These are phyloP conservation scores for Alternaria arbusti DNA, from an alignment of 2,329 filamentous ascomycete species.

Conservation along the genomic window DNA sequence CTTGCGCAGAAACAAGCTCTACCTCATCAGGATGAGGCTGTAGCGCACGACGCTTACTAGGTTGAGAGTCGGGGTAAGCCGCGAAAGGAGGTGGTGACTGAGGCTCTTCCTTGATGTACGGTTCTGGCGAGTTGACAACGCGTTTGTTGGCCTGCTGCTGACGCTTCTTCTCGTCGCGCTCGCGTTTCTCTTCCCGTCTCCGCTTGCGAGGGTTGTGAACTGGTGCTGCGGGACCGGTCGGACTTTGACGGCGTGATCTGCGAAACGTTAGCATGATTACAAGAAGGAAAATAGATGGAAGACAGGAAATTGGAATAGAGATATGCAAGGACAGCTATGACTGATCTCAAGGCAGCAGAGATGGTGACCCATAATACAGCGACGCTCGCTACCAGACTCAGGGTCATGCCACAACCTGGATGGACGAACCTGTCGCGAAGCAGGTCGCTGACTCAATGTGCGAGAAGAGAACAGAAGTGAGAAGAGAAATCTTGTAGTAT, in stretches of 20 bases:
- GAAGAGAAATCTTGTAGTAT: constrained; percentile 12
- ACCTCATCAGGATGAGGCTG: constrained; percentile 46
- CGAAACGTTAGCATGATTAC: constrained; percentile 18
- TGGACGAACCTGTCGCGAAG: neutral
- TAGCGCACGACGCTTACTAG: constrained; percentile 49
- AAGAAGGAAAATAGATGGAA: neutral
- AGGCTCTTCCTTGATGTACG: constrained; percentile 68
- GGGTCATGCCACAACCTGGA: neutral
- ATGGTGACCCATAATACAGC: neutral
- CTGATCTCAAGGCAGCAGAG: neutral
- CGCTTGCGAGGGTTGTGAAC: constrained; percentile 59
- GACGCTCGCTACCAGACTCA: neutral
- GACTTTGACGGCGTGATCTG: constrained; percentile 53
- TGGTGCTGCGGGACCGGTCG: constrained; percentile 49
- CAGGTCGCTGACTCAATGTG: neutral
- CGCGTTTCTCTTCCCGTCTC: constrained; percentile 53
- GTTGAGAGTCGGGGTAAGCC: constrained; percentile 44
- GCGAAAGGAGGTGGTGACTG: constrained; percentile 66
- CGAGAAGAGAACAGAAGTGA: constrained; percentile 28
- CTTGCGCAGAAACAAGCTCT: constrained; percentile 49
- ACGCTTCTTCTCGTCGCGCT: constrained; percentile 42
- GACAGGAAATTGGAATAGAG: neutral
- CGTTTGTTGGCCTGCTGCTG: constrained; percentile 47
- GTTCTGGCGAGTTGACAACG: constrained; percentile 48
- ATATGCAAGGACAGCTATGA: neutral